These are phyloP conservation scores for Plasmodium billcollinsi DNA, from an alignment of 169 alveolate species.

Conservation along the genomic window DNA sequence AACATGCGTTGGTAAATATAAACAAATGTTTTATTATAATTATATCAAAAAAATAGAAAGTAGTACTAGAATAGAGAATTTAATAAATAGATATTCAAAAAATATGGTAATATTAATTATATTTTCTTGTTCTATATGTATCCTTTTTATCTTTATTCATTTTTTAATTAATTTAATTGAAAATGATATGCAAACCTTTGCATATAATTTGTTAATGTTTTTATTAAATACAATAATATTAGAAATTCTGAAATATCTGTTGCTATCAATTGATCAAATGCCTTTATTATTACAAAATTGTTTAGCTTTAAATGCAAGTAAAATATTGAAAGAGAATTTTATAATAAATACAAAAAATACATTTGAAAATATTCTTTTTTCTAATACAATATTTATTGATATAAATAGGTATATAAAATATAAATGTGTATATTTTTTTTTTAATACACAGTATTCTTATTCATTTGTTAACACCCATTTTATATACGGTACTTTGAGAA, in stretches of 20 bases:
- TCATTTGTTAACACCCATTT: neutral
- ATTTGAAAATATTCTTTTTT: constrained; percentile 35
- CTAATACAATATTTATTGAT: constrained; percentile 44
- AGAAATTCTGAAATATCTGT: constrained; percentile 36
- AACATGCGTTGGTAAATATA: constrained; percentile 66
- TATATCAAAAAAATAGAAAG: constrained; percentile 33
- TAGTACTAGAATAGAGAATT: constrained; percentile 20
- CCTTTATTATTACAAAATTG: constrained; percentile 62
- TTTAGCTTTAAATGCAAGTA: constrained; percentile 37
- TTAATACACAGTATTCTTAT: constrained; percentile 11
- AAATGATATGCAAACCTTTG: constrained; percentile 63
- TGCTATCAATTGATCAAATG: constrained; percentile 57
- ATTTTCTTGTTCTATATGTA: constrained; percentile 57
- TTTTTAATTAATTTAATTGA: constrained; percentile 35
- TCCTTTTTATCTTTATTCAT: constrained; percentile 59
- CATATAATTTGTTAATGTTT: constrained; percentile 57
- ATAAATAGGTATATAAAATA: constrained; percentile 39
- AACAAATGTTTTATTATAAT: constrained; percentile 55
- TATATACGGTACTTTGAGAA: neutral
- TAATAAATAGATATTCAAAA: constrained; percentile 53
- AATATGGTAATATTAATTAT: constrained; percentile 46
- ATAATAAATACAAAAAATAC: constrained; percentile 47
- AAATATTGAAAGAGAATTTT: constrained; percentile 51
- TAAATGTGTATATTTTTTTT: constrained; percentile 33
- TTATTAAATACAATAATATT: constrained; percentile 35